Conservation (phyloP, 306 rosid species). For the Elaeagnus macrophylla region DNA sequence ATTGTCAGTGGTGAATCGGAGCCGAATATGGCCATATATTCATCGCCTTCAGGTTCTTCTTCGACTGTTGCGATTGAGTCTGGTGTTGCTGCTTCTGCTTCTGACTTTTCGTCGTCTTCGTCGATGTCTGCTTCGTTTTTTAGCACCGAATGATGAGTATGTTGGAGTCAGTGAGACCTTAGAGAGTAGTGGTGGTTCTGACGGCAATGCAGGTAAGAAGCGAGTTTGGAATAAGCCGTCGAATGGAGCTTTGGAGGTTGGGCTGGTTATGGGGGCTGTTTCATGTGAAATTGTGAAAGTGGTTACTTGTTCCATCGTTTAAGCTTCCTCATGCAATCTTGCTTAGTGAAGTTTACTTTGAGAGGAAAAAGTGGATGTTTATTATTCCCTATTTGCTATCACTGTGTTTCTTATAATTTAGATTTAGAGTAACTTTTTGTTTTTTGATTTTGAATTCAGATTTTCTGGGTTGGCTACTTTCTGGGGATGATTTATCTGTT, state of each 20-base stretch:
- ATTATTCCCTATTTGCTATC: background rate
- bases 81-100: constrained; percentile 1
- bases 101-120: background rate
- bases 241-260: constrained; percentile 45
- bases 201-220: constrained; percentile 42
- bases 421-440: too few relatives aligned
- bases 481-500: background rate
- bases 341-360: background rate
- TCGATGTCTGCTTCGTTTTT: constrained; percentile 20
- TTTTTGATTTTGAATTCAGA: background rate
- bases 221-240: constrained; percentile 69
- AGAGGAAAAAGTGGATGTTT: background rate
- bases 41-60: constrained; percentile 19
- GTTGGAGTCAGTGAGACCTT: constrained; percentile 21
- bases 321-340: background rate
- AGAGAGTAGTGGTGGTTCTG: constrained; percentile 22
- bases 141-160: constrained; percentile 30
- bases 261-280: constrained; percentile 54
- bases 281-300: constrained; percentile 38
- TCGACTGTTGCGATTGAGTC: constrained; percentile 29
- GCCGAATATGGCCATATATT: constrained; percentile 24
- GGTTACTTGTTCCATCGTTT: constrained; percentile 1
- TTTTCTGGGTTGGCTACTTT: background rate
- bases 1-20: constrained; percentile 57
- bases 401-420: background rate